Evolutionary conservation across 2,329 filamentous ascomycete species (phyloP).

Genomic region (Penicillium sp.): DNA sequence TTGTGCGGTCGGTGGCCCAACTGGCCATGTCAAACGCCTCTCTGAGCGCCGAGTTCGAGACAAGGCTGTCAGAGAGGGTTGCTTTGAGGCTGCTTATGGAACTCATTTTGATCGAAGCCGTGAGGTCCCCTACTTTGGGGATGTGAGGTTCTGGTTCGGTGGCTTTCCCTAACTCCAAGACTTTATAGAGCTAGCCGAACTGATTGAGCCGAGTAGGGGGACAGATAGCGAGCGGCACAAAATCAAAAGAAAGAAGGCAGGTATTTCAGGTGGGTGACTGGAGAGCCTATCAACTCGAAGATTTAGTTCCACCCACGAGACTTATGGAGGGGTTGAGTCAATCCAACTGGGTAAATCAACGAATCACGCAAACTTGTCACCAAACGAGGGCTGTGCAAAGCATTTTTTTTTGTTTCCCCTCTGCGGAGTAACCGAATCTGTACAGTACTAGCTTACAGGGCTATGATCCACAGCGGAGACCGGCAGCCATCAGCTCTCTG

Average conservation of each 20-base stretch:
- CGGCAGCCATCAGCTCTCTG: neutral
- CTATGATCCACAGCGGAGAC: neutral
- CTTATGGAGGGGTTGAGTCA: neutral
- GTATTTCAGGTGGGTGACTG: neutral
- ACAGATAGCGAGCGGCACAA: neutral
- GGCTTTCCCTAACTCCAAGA: neutral
- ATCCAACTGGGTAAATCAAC: neutral
- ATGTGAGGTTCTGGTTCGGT: neutral
- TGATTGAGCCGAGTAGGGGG: neutral
- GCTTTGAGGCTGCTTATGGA: neutral
- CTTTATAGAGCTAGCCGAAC: neutral
- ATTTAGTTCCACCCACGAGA: neutral
- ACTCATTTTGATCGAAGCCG: neutral
- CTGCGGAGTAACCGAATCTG: neutral
- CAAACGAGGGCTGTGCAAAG: neutral
- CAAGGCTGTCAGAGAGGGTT: slow-evolving; percentile 2
- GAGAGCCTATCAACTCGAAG: neutral
- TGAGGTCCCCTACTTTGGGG: too few relatives aligned
- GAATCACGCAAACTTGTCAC: neutral
- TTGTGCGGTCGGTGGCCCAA: neutral
- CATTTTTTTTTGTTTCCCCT: neutral
- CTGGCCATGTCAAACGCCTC: neutral
- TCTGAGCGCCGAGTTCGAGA: slow-evolving; percentile 1
- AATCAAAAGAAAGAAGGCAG: neutral
- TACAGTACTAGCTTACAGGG: neutral